Conservation (phyloP, 176 grass and related monocot genomes). For the Oropetium thomaeum region DNA sequence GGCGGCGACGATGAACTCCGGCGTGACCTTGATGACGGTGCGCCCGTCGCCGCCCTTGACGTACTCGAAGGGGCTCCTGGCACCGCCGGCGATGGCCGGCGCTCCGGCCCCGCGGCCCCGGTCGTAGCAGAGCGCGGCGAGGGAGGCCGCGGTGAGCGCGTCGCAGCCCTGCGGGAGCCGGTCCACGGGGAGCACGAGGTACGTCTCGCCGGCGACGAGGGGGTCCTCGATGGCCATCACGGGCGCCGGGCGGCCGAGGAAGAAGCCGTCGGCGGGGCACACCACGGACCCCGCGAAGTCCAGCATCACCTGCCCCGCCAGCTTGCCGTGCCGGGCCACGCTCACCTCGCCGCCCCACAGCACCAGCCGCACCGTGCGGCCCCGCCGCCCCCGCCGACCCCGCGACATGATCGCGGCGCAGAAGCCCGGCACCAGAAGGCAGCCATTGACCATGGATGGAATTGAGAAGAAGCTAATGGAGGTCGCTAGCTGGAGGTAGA, state of each 20-base stretch:
- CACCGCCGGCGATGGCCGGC: constrained; percentile 23
- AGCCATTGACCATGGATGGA: background rate
- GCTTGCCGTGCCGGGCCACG: constrained; percentile 11
- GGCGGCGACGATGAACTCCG: constrained; percentile 55
- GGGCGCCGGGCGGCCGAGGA: constrained; percentile 54
- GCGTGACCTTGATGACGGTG: constrained; percentile 66
- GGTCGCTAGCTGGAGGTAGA: background rate
- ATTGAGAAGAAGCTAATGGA: background rate
- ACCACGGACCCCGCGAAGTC: constrained; percentile 52
- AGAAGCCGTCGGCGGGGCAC: constrained; percentile 73
- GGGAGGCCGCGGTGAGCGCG: constrained; percentile 45
- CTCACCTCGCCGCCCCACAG: constrained; percentile 58
- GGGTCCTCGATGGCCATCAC: constrained; percentile 64
- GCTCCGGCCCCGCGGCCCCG: background rate
- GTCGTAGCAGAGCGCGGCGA: constrained; percentile 50
- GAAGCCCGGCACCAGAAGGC: background rate
- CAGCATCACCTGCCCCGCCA: constrained; percentile 68
- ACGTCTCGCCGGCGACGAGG: constrained; percentile 48
- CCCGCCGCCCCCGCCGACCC: background rate
- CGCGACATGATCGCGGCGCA: background rate
- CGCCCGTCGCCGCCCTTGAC: constrained; percentile 58
- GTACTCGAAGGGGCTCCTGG: constrained; percentile 66
- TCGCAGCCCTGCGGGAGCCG: constrained; percentile 49
- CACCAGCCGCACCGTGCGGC: constrained; percentile 47
- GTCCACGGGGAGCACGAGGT: constrained; percentile 81